phyloP scores from a whole-genome alignment of 2,329 filamentous ascomycete genomes.

The Chaetomium strumarium region DNA sequence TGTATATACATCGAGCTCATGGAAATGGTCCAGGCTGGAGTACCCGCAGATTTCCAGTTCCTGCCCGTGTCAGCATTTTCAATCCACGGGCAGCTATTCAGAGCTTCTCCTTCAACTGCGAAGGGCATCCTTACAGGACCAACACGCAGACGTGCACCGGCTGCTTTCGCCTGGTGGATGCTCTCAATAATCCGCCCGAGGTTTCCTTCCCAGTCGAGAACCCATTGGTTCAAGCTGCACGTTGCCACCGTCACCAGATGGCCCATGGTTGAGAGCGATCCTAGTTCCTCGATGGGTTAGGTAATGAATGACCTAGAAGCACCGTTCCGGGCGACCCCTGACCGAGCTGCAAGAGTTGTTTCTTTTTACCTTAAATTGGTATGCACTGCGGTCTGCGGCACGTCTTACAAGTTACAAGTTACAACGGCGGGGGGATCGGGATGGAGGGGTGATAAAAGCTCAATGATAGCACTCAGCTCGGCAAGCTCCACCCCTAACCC shows the following conservation, averaged over 20 bases:
- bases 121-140: conserved; percentile 36
- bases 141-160: conserved; percentile 56
- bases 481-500: no score
- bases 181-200: conserved; percentile 53
- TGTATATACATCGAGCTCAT: conserved; percentile 51
- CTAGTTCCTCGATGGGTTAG: no score
- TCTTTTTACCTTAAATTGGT: no score
- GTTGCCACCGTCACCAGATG: conserved; percentile 29
- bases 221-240: conserved; percentile 31
- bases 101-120: no score
- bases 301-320: no score
- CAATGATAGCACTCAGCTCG: no score
- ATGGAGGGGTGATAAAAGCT: no score
- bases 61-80: conserved; percentile 5
- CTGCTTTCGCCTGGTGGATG: conserved; percentile 54
- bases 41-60: conserved; percentile 55
- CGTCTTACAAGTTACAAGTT: no score
- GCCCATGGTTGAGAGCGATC: conserved; percentile 9
- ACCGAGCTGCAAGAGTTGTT: no score
- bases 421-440: no score
- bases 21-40: conserved; percentile 61
- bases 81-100: not conserved
- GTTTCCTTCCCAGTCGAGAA: conserved; percentile 47
- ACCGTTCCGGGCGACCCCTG: no score
- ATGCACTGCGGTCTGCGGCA: no score